These are phyloP conservation scores for Paramecium caudatum DNA, from an alignment of 73 alveolate genomes.

Conservation along the genomic window DNA sequence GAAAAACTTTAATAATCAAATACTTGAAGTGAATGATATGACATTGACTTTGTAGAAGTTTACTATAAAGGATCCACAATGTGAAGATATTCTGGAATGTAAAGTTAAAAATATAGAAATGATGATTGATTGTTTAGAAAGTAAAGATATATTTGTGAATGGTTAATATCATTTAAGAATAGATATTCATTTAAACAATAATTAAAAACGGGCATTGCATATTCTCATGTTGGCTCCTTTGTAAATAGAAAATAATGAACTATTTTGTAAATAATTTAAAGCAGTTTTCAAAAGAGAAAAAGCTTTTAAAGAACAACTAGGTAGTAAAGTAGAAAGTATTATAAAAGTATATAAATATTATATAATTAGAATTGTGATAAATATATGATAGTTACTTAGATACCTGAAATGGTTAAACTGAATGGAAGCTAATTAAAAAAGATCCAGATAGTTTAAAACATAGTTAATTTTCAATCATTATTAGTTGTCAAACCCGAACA, in stretches of 20 bases:
- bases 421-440: not conserved
- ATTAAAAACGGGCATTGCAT: not conserved
- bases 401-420: constrained; percentile 35
- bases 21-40: constrained; percentile 27
- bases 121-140: constrained; percentile 34
- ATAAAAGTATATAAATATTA: not conserved
- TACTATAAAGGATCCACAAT: not conserved
- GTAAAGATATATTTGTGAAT: constrained; percentile 1
- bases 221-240: constrained; percentile 45
- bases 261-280: constrained; percentile 52
- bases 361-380: constrained; percentile 12
- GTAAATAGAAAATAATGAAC: constrained; percentile 35
- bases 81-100: constrained; percentile 41
- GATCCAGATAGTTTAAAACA: not conserved
- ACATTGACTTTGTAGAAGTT: not conserved
- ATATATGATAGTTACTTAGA: not conserved
- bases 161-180: constrained; percentile 22
- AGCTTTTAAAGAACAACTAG: constrained; percentile 39
- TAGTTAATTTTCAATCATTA: not conserved
- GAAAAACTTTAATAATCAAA: constrained; percentile 10
- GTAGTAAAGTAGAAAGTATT: constrained; percentile 11
- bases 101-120: not conserved
- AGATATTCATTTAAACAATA: constrained; percentile 2
- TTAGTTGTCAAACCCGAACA: not conserved
- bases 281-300: constrained; percentile 2